Conservation (phyloP, 768 basidiomycete genomes). For the Mycena capillaripes region DNA sequence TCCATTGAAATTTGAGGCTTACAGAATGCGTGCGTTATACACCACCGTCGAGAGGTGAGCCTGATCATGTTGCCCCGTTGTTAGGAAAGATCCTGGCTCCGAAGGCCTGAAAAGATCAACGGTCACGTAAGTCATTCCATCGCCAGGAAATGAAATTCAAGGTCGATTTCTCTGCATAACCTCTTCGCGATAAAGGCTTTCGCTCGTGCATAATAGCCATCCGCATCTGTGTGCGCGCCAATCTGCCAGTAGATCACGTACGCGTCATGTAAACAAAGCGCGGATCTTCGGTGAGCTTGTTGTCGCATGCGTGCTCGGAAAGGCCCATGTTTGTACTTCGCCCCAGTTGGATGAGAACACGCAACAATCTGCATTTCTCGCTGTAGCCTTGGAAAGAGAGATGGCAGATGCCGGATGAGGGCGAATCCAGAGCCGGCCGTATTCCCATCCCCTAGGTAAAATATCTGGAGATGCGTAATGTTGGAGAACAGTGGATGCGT, state of each 20-base stretch:
- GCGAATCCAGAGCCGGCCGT: not conserved
- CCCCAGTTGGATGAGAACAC: not conserved
- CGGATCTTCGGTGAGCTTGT: not conserved
- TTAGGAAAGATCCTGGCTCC: too few relatives aligned
- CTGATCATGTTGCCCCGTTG: too few relatives aligned
- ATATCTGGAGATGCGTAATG: slow-evolving; percentile 7
- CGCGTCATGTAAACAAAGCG: slow-evolving; percentile 2
- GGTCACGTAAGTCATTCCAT: too few relatives aligned
- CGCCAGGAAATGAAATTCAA: not conserved
- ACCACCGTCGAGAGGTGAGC: too few relatives aligned
- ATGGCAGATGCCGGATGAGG: not conserved
- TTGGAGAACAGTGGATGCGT: slow-evolving; percentile 8
- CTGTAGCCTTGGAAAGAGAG: slow-evolving; percentile 6
- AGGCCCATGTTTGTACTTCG: not conserved
- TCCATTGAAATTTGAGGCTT: not conserved
- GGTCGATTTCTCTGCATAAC: slow-evolving; percentile 5
- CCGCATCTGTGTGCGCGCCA: not conserved
- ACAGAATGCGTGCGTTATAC: not conserved
- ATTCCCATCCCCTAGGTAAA: not conserved
- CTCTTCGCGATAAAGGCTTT: slow-evolving; percentile 7
- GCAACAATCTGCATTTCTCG: not conserved
- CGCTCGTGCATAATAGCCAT: not conserved
- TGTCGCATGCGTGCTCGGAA: not conserved
- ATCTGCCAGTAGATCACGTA: not conserved
- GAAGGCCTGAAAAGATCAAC: too few relatives aligned